Conservation (phyloP, 2,329 filamentous ascomycete genomes). For the Pseudocercospora crystallina region DNA sequence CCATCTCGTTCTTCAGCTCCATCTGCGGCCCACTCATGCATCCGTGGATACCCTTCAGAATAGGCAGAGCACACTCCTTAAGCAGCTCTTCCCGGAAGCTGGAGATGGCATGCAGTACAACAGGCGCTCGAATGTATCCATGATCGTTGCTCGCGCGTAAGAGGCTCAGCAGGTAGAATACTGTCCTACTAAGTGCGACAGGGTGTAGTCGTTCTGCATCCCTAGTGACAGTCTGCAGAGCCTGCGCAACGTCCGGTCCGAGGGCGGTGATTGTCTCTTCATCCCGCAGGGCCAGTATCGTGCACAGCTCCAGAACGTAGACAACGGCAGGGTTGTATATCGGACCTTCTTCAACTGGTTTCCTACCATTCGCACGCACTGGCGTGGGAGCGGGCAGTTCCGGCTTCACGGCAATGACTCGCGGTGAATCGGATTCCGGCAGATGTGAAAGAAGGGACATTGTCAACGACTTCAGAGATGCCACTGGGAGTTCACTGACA, state of each 20-base stretch:
- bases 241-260: conserved; percentile 76
- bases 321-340: conserved; percentile 82
- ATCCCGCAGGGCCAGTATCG: conserved; percentile 75
- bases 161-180: conserved; percentile 82
- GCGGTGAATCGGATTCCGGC: conserved; percentile 74
- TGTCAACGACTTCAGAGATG: conserved; percentile 63
- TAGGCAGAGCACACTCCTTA: conserved; percentile 70
- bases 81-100: conserved; percentile 78
- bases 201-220: conserved; percentile 77
- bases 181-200: conserved; percentile 77
- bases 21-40: conserved; percentile 73
- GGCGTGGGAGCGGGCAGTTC: conserved; percentile 68
- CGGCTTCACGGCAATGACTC: conserved; percentile 87
- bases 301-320: conserved; percentile 89
- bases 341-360: conserved; percentile 55
- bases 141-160: conserved; percentile 84
- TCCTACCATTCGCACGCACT: conserved; percentile 58
- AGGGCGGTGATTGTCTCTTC: conserved; percentile 68
- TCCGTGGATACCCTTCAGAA: conserved; percentile 74
- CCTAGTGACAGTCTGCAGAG: conserved; percentile 76
- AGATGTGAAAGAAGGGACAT: conserved; percentile 75
- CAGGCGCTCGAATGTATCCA: conserved; percentile 86
- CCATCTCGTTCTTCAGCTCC: conserved; percentile 83
- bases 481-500: conserved; percentile 66
- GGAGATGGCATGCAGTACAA: conserved; percentile 87